Conservation (phyloP, 345 rosid species). For the Gossypium australe region DNA sequence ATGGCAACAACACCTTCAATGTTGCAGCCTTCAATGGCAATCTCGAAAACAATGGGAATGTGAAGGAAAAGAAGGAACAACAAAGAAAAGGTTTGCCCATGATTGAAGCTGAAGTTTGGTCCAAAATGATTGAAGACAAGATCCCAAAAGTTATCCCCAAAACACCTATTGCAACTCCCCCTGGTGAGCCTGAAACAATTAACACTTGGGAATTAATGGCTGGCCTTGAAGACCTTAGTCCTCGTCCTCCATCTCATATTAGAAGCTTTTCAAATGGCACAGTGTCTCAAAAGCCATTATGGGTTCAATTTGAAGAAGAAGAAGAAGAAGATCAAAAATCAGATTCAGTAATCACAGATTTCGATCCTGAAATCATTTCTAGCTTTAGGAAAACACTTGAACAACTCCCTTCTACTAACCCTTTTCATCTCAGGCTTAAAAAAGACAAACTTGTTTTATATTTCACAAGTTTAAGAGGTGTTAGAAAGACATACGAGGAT, state of each 20-base stretch:
- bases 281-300: conserved; percentile 32
- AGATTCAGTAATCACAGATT: conserved; percentile 28
- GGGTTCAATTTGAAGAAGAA: conserved; percentile 46
- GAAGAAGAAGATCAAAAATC: conserved; percentile 32
- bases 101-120: conserved; percentile 85
- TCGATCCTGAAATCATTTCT: conserved; percentile 59
- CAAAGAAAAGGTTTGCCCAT: conserved; percentile 25
- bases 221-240: conserved; percentile 72
- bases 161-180: conserved; percentile 75
- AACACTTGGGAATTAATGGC: conserved; percentile 93
- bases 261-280: conserved; percentile 60
- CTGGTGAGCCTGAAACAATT: conserved; percentile 93
- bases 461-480: conserved; percentile 78
- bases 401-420: conserved; percentile 52
- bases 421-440: conserved; percentile 39
- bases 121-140: conserved; percentile 67
- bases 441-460: conserved; percentile 58
- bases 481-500: conserved; percentile 83
- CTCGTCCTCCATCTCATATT: conserved; percentile 34
- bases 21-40: conserved; percentile 10
- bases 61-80: conserved; percentile 5
- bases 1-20: conserved; percentile 18
- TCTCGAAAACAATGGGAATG: conserved; percentile 12
- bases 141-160: conserved; percentile 58
- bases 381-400: conserved; percentile 53